Percentiles rank a stretch among this genome's conserved stretches.
Evolutionary conservation across 163 green algal genomes (phyloP).

Genomic region (Chlorella variabilis): DNA sequence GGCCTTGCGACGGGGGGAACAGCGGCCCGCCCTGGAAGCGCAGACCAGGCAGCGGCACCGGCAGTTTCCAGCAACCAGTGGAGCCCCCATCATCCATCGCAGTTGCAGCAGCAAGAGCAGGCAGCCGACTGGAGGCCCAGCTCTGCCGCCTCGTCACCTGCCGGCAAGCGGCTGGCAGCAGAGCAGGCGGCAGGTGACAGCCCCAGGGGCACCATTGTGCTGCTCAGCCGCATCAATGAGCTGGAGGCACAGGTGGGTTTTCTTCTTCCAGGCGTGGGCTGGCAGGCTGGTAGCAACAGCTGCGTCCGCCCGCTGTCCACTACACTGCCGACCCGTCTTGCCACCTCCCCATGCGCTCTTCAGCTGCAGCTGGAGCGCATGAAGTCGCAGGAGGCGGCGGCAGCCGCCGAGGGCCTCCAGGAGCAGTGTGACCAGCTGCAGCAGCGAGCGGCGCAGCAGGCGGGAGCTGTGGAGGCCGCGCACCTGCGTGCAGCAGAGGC

Average conservation of each 20-base stretch:
- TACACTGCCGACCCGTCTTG: too few relatives aligned
- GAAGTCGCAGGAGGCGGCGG: background rate
- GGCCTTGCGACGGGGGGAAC: too few relatives aligned
- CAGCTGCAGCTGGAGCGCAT: conserved; percentile 29
- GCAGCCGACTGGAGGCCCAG: background rate
- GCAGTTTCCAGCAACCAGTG: background rate
- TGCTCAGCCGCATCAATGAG: conserved; percentile 7
- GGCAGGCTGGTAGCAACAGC: too few relatives aligned
- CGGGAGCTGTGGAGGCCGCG: background rate
- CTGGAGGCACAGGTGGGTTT: conserved; percentile 29
- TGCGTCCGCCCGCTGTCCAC: too few relatives aligned
- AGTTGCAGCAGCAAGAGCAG: background rate
- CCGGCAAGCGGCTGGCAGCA: background rate
- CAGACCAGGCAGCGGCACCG: too few relatives aligned
- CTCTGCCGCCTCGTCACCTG: background rate
- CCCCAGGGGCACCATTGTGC: background rate
- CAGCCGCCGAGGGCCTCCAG: background rate
- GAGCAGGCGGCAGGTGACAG: background rate
- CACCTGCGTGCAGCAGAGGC: background rate
- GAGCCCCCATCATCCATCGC: background rate
- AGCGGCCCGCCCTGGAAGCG: too few relatives aligned
- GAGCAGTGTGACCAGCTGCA: background rate
- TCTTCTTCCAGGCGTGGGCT: too few relatives aligned
- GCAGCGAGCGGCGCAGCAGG: conserved; percentile 8
- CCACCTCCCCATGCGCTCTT: background rate